Conservation (phyloP, 495 filamentous ascomycete species). For the Podospora didyma region DNA sequence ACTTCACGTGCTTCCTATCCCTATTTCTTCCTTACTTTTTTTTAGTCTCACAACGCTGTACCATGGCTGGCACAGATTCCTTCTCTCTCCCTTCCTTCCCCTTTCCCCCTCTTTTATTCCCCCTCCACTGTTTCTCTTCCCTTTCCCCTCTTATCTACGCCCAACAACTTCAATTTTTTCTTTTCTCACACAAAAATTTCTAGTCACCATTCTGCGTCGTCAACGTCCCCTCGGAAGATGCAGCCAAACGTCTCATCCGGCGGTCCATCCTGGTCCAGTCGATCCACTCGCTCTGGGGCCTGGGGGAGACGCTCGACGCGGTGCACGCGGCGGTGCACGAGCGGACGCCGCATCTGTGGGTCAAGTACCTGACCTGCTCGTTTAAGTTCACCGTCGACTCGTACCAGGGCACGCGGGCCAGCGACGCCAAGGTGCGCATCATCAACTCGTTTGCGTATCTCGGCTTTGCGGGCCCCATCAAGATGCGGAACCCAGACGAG, state of each 20-base stretch:
- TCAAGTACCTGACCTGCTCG: slow-evolving; percentile 51
- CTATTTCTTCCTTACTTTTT: too few relatives aligned
- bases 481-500: slow-evolving; percentile 65
- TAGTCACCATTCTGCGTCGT: slow-evolving; percentile 89
- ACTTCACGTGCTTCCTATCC: too few relatives aligned
- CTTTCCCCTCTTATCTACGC: too few relatives aligned
- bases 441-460: slow-evolving; percentile 82
- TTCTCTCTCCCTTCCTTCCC: neutral
- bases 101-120: neutral
- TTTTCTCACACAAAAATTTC: too few relatives aligned
- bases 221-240: slow-evolving; percentile 57
- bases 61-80: neutral
- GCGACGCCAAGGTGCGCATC: slow-evolving; percentile 55
- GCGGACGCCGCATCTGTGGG: slow-evolving; percentile 61
- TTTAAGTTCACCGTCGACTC: slow-evolving; percentile 82
- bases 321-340: slow-evolving; percentile 62
- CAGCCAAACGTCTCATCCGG: slow-evolving; percentile 60
- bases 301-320: slow-evolving; percentile 59
- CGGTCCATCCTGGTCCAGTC: slow-evolving; percentile 77
- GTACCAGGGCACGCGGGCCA: slow-evolving; percentile 65
- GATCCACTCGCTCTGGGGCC: slow-evolving; percentile 87
- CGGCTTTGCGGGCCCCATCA: slow-evolving; percentile 69
- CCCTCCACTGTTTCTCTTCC: slow-evolving; percentile 5
- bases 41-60: neutral
- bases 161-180: too few relatives aligned